phyloP scores from a whole-genome alignment of 768 basidiomycete genomes.

The Psilocybe tampanensis region DNA sequence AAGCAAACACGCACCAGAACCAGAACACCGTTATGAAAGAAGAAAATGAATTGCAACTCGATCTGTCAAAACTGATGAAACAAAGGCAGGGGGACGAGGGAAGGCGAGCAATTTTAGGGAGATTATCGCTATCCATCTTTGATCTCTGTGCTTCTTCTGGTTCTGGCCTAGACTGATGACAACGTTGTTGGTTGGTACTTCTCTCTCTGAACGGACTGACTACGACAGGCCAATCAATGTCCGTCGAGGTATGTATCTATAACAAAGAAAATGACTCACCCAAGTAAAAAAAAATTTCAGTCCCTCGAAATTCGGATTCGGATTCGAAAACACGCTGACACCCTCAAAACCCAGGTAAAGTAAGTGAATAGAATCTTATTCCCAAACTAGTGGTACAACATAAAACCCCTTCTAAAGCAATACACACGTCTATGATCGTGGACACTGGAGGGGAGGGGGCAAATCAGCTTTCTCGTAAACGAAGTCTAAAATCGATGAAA shows the following conservation, averaged over 20 bases:
- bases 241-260: no score
- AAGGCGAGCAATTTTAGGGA: constrained; percentile 53
- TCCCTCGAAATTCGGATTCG: background rate
- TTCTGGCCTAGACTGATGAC: constrained; percentile 69
- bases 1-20: background rate
- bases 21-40: constrained; percentile 34
- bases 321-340: no score
- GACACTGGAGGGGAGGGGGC: constrained; percentile 1
- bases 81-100: background rate
- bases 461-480: background rate
- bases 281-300: no score
- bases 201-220: constrained; percentile 71
- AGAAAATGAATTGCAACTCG: constrained; percentile 73
- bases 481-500: background rate
- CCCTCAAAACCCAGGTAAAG: background rate
- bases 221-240: constrained; percentile 27
- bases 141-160: constrained; percentile 79
- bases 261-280: no score
- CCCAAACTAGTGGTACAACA: constrained; percentile 11
- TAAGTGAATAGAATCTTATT: background rate
- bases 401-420: background rate
- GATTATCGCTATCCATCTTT: constrained; percentile 94
- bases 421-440: constrained; percentile 9
- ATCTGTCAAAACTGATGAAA: constrained; percentile 35
- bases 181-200: constrained; percentile 73